phyloP scores from a whole-genome alignment of 1,139 yeast genomes.

The Diutina mesorugosa region DNA sequence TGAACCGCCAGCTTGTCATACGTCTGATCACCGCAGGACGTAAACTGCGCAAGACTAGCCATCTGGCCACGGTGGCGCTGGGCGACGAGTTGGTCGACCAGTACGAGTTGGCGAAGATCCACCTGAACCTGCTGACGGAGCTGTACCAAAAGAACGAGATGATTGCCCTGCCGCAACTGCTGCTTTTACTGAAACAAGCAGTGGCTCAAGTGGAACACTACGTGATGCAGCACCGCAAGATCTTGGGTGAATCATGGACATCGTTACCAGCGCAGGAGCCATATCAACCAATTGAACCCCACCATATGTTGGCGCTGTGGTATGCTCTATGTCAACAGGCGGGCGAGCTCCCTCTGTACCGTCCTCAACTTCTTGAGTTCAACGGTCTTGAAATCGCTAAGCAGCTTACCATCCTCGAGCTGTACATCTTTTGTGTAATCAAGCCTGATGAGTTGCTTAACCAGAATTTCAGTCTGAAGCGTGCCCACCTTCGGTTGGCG shows the following conservation, averaged over 20 bases:
- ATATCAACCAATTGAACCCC: background rate
- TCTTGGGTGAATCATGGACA: constrained; percentile 12
- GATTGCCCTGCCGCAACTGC: background rate
- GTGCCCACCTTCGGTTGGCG: constrained; percentile 48
- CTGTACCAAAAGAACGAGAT: background rate
- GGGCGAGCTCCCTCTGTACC: constrained; percentile 33
- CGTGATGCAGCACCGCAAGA: background rate
- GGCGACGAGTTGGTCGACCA: background rate
- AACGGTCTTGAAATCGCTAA: constrained; percentile 77
- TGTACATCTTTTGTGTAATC: constrained; percentile 53
- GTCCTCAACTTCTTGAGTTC: constrained; percentile 50
- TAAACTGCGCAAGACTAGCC: background rate
- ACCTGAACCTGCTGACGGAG: constrained; percentile 1
- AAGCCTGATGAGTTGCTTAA: constrained; percentile 64
- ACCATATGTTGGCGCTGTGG: background rate
- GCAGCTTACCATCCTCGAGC: constrained; percentile 74
- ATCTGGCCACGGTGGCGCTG: background rate
- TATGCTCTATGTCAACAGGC: constrained; percentile 24
- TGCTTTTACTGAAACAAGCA: background rate
- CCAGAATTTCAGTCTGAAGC: constrained; percentile 56
- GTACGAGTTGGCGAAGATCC: background rate
- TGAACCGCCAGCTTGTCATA: background rate
- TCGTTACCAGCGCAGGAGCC: background rate
- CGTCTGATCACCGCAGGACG: background rate
- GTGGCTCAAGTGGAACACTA: background rate